These are phyloP conservation scores for Spatholobus suberectus DNA, from an alignment of 306 rosid genomes.

Conservation along the genomic window DNA sequence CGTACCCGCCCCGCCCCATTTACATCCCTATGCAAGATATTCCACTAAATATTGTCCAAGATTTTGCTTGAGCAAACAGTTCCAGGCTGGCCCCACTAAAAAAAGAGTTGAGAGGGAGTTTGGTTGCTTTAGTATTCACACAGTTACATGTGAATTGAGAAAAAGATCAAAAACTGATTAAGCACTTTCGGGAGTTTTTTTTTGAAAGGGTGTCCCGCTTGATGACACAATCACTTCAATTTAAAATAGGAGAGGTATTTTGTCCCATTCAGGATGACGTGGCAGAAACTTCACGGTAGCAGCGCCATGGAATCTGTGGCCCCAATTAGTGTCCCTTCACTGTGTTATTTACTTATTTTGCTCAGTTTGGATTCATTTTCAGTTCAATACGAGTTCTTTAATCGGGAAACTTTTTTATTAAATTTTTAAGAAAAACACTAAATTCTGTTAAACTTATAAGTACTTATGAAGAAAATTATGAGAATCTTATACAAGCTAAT, in stretches of 20 bases:
- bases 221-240: conserved; percentile 51
- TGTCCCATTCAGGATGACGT: conserved; percentile 67
- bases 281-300: conserved; percentile 42
- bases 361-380: neutral
- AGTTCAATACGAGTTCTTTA: neutral
- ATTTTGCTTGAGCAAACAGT: conserved; percentile 31
- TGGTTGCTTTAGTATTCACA: neutral
- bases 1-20: too few species aligned
- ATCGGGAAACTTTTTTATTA: neutral
- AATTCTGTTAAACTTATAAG: neutral
- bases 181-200: conserved; percentile 47
- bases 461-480: neutral
- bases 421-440: neutral
- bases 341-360: neutral
- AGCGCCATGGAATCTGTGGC: conserved; percentile 33
- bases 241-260: conserved; percentile 45
- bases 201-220: conserved; percentile 36
- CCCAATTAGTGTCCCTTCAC: neutral
- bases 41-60: conserved; percentile 33
- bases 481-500: neutral
- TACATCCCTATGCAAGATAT: conserved; percentile 47
- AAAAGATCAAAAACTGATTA: conserved; percentile 31
- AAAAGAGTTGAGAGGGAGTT: neutral
- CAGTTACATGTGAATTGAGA: conserved; percentile 28
- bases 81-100: conserved; percentile 41